A percentile compares a stretch with the other conserved stretches of the same genome.
These are phyloP conservation scores for Solanum dulcamara DNA, from an alignment of 257 asterid species.

Conservation along the genomic window DNA sequence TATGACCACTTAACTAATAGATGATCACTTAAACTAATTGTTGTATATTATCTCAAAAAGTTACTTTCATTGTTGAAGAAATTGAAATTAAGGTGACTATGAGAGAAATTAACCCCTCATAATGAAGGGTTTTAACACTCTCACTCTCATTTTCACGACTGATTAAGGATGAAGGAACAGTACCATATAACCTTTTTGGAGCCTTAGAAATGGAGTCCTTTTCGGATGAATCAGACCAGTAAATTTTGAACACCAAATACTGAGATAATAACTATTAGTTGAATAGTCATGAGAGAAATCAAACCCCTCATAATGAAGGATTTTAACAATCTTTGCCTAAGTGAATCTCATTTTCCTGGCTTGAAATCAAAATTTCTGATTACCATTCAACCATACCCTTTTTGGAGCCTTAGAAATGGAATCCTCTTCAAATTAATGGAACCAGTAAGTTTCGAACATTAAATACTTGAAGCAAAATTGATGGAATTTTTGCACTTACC, in stretches of 20 bases:
- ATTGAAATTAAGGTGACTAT: no score
- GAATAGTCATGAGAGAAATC: neutral
- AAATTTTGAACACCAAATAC: neutral
- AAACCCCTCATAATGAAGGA: neutral
- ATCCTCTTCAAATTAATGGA: neutral
- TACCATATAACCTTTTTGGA: neutral
- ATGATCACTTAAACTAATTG: neutral
- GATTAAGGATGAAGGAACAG: neutral
- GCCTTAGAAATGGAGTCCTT: neutral
- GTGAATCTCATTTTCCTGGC: neutral
- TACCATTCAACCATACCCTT: neutral
- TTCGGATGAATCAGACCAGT: neutral
- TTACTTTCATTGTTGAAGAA: neutral
- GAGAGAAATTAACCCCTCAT: no score
- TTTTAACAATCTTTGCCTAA: neutral
- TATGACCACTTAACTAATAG: no score
- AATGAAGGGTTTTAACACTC: neutral
- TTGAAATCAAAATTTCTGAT: neutral
- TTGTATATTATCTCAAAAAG: neutral
- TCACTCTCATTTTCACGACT: neutral
- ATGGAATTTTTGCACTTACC: slow-evolving; percentile 19
- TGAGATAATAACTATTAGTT: neutral
- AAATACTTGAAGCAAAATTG: neutral
- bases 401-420: neutral
- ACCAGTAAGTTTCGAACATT: neutral